Base-by-base conservation (phyloP, 139 green algal genomes). In the Chlorella sorokiniana region DNA sequence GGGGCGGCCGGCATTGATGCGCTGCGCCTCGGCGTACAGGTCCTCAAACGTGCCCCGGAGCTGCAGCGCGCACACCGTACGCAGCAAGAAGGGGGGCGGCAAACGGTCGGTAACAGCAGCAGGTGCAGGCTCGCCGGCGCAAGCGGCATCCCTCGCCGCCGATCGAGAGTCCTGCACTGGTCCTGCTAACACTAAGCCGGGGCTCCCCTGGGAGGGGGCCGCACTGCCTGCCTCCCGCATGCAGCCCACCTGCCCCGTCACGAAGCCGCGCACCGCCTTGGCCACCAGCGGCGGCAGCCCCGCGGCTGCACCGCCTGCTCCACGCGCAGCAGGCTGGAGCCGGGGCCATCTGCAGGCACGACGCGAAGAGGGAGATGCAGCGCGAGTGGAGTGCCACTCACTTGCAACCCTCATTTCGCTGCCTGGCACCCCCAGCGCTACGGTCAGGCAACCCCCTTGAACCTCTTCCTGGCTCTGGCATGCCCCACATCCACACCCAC, bases 1-100 rank as follows among this genome's bases (percentile, higher is more conserved):
- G 52, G 73, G 73, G 4, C 27, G 35, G 73, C 73, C 73, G 6
- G 73, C 73, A 40, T 31, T 61, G 73, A 79, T 79, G 73, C 73
- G 54, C 52, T 56, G 73, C 37, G 73, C 73, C 14, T 79, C 73
- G 0, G 38, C 33, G 27, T 69, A 69, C 2, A 79, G 37, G 38
- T 79, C 73, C 4, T 52, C 11, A 5, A 40, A 79, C 9, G 62
- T 79, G 51, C 18, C 37, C 1, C 54, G 52, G 6, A 56, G 37
- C 73, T 79, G 72, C 38, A 51, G 35, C 56, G 16, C 48, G 16
- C 14, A 59, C 48, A 59, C 11, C 48, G 16, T 14, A 45, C 16
- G 44, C 3, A 35, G 45, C 44, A 59, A 1, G 31, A 70, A 10
- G 63, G 10, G 31, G 63, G 2, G 31, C 4, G 31, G n/a, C n/a